Base-by-base conservation (phyloP, 208 protist species). In the Leishmania mexicana region DNA sequence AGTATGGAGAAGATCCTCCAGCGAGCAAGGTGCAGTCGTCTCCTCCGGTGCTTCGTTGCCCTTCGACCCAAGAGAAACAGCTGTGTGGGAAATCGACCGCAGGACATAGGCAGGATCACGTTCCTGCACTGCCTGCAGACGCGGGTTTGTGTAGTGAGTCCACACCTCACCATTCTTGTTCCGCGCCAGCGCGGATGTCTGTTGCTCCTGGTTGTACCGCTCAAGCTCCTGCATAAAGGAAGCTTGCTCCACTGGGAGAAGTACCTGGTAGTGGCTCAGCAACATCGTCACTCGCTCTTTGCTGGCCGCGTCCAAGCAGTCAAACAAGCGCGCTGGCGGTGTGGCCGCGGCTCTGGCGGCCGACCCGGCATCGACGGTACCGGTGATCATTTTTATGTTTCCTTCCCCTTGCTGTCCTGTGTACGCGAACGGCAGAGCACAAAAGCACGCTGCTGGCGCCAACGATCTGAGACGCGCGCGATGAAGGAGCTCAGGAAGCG, bases 161-260 rank as follows among this genome's bases (percentile, higher is more conserved):
- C 76, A 73, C 10, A 84, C 54, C 21, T 79, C 35, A 8, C 84
- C 83, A 4, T 47, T 62, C 40, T 74, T 84, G 19, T 10, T 40
- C 21, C 49, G 53, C 15, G 73, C 75, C n/a, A 75, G 15, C 2
- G 70, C 58, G 0, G 77, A 75, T 28, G 74, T 24, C 13, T 76
- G 67, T 57, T 79, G 79, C 49, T 90, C 86, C 21, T 77, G 79
- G 71, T 81, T 81, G 17, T 75, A 79, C 1, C 89, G 80, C 3
- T 83, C 83, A 17, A 94, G 62, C 80, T 92, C 88, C 84, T 96
- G 84, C 51, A 92, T 64, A 75, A 92, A 87, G 47, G 89, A 88
- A 1, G 57, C 83, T 62, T 89, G 84, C 85, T 96, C 93, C 3
- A 93, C 64, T 2, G 86, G 88, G 2, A 92, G 83, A 38, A 93